phyloP scores from a whole-genome alignment of 176 grass and related monocot genomes.

The Oryza longistaminata region DNA sequence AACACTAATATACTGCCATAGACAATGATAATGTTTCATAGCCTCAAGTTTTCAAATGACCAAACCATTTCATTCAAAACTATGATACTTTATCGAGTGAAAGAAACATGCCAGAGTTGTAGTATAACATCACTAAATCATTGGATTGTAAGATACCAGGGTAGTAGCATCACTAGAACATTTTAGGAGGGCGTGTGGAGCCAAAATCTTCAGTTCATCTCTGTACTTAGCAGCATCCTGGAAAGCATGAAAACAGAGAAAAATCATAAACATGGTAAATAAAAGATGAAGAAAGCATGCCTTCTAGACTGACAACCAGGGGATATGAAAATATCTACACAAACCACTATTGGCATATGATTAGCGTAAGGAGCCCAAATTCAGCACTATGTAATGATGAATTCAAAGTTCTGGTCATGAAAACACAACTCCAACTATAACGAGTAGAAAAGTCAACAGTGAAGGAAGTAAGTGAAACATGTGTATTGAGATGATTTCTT shows the following conservation, averaged over 20 bases:
- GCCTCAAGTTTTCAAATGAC: neutral
- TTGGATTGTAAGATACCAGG: conserved; percentile 30
- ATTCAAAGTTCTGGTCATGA: conserved; percentile 13
- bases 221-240: conserved; percentile 84
- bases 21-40: conserved; percentile 8
- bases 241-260: conserved; percentile 23
- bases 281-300: conserved; percentile 22
- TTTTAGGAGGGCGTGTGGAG: conserved; percentile 75
- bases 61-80: neutral
- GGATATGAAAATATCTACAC: too few relatives aligned
- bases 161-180: conserved; percentile 91
- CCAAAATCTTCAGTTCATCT: conserved; percentile 72
- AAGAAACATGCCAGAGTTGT: neutral
- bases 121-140: neutral
- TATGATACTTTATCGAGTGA: neutral
- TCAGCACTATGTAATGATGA: neutral
- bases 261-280: neutral
- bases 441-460: neutral
- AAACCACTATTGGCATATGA: too few relatives aligned
- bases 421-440: neutral
- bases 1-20: neutral
- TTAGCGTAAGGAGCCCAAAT: neutral
- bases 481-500: neutral
- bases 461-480: neutral
- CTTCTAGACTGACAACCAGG: neutral